Base-by-base conservation (phyloP, 306 rosid genomes). In the Ziziphus jujuba region DNA sequence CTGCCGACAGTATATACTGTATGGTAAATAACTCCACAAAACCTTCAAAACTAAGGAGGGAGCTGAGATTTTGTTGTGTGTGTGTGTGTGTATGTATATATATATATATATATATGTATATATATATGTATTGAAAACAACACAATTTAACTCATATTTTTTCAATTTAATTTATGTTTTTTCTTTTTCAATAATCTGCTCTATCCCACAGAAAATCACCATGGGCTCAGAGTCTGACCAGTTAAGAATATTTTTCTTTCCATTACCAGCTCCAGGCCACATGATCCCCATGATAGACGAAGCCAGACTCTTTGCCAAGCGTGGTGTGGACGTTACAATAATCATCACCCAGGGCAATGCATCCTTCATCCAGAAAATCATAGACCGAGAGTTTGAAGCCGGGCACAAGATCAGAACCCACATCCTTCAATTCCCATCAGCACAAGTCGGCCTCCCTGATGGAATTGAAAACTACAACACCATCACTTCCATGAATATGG, bases 381-480 rank as follows among this genome's bases (percentile, higher is more conserved):
- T 62, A 19, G 36, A 20, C 20, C 12, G 35, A 10, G 52, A 62
- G 2, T 20, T 15, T 12, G 10, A 55, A 1, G 20, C 59, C 34
- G 35, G 59, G 0, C 13, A 21, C 16, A 6, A 1, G 7, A 40
- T 44, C 40, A 44, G 8, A 63, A 22, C 47, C 23, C 23, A 47
- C 8, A 12, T 6, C 21, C 72, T 67, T 22, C 6, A 55, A 5
- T 55, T 67, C n/a, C 72, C 63, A 7, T 56, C 40, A 3, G 22
- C 25, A 23, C 33, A 67, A 54, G 38, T 67, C 8, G 72, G 24
- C 28, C 54, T 67, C 34, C 63, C 72, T 2, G 63, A 55, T 24
- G 72, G 63, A 0, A n/a, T 67, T 0, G 63, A 55, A 44, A 40
- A 23, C 33, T 56, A 21, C 11, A 38, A 43, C n/a, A 6, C 28